Percentiles rank a stretch among this genome's conserved stretches.
Conservation (phyloP, 2,329 filamentous ascomycete genomes). For the Fusarium sp. region DNA sequence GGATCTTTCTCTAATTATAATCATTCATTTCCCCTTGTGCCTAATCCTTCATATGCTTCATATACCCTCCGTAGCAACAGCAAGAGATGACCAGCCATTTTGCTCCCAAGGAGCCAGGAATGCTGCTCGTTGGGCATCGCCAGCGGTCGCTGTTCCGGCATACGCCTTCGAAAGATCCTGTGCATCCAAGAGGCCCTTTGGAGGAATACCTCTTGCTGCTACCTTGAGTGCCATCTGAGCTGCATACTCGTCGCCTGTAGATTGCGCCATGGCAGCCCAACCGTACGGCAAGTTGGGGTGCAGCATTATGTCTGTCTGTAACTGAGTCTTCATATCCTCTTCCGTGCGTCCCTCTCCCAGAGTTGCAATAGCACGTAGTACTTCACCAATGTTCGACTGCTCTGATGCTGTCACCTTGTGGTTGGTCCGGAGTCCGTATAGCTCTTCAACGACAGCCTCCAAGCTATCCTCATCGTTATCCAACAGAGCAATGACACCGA, state of each 20-base stretch:
- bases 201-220: conserved; percentile 79
- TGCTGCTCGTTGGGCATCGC: conserved; percentile 80
- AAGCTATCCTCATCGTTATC: conserved; percentile 83
- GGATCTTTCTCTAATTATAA: background rate
- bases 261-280: conserved; percentile 79
- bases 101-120: conserved; percentile 83
- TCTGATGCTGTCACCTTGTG: conserved; percentile 72
- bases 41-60: background rate
- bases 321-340: conserved; percentile 68
- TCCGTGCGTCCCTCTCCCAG: conserved; percentile 62
- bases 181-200: conserved; percentile 74
- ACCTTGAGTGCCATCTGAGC: conserved; percentile 85
- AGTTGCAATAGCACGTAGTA: conserved; percentile 79
- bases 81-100: conserved; percentile 72
- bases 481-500: conserved; percentile 85
- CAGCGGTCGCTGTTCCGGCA: conserved; percentile 75
- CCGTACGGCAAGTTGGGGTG: conserved; percentile 81
- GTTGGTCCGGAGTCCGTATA: conserved; percentile 76
- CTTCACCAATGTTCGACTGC: conserved; percentile 75
- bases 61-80: conserved; percentile 43
- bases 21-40: background rate
- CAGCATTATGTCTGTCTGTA: conserved; percentile 82
- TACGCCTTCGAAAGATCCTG: conserved; percentile 78
- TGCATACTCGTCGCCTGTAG: conserved; percentile 63
- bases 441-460: conserved; percentile 82